A percentile compares a stretch with the other conserved stretches of the same genome.
phyloP scores from a whole-genome alignment of 2,329 filamentous ascomycete genomes.

The Cladosporium cucumerinum region DNA sequence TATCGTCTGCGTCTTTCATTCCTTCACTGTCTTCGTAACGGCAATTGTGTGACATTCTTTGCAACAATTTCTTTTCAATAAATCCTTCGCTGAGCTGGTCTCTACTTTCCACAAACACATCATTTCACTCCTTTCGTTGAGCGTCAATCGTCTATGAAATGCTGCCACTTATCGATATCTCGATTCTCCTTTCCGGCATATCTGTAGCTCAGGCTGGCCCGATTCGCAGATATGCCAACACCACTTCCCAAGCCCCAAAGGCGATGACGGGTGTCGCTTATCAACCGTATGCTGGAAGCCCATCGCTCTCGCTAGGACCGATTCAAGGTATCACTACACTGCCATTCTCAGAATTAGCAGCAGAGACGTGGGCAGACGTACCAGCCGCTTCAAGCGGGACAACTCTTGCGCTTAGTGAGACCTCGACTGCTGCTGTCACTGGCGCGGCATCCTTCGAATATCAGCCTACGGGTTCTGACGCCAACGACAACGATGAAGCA shows the following conservation, averaged over 20 bases:
- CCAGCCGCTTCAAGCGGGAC: neutral
- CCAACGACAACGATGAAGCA: neutral
- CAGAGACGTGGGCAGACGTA: neutral
- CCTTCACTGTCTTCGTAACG: neutral
- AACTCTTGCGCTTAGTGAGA: neutral
- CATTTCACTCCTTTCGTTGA: neutral
- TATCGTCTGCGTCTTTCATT: slow-evolving; percentile 4
- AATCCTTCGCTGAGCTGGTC: slow-evolving; percentile 1
- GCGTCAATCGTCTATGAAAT: neutral
- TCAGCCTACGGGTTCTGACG: neutral
- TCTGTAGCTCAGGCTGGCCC: neutral
- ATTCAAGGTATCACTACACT: slow-evolving; percentile 4
- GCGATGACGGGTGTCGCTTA: neutral
- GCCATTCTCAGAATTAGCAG: neutral
- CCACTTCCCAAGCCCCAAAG: neutral
- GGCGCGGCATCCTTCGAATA: neutral
- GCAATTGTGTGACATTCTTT: too few relatives aligned
- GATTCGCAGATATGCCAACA: slow-evolving; percentile 7
- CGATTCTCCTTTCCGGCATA: neutral
- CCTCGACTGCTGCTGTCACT: neutral
- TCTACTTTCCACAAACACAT: neutral
- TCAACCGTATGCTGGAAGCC: neutral
- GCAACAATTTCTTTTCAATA: neutral
- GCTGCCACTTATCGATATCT: neutral
- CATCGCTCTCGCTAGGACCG: neutral